Evolutionary conservation across 177 flowering plant species (phyloP).

Genomic region (Vitis hybrid): DNA sequence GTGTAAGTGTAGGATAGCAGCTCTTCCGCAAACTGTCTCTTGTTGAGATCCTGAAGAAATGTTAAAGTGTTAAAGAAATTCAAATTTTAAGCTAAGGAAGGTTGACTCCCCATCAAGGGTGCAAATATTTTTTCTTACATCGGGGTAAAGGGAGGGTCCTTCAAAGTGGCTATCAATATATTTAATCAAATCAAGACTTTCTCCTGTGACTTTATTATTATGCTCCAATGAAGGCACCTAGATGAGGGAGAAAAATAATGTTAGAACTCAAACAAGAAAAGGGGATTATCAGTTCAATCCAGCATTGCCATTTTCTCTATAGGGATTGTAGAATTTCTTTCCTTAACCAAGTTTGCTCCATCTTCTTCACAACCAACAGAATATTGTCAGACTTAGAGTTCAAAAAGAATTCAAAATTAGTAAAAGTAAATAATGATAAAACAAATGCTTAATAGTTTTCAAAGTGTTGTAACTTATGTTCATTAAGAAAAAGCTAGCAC

Average conservation of each 20-base stretch:
- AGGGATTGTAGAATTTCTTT: too few species aligned
- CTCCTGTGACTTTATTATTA: slow-evolving; percentile 55
- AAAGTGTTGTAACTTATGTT: neutral
- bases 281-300: too few species aligned
- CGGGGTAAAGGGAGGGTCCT: slow-evolving; percentile 55
- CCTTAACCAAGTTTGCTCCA: too few species aligned
- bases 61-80: too few species aligned
- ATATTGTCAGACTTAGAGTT: too few species aligned
- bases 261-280: too few species aligned
- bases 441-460: too few species aligned
- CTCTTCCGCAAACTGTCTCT: slow-evolving; percentile 34
- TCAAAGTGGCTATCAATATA: slow-evolving; percentile 58
- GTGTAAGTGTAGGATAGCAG: slow-evolving; percentile 42
- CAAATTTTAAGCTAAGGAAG: too few species aligned
- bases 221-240: slow-evolving; percentile 74
- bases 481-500: neutral
- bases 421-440: too few species aligned
- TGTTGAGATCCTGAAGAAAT: slow-evolving; percentile 51
- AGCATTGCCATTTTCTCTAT: too few species aligned
- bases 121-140: slow-evolving; percentile 28
- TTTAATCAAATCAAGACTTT: slow-evolving; percentile 64
- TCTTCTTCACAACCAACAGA: too few species aligned
- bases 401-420: too few species aligned
- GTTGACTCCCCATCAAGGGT: neutral
- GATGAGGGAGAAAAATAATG: neutral